phyloP scores from a whole-genome alignment of 1,284 basidiomycete genomes.

The Cystobasidium slooffiae region DNA sequence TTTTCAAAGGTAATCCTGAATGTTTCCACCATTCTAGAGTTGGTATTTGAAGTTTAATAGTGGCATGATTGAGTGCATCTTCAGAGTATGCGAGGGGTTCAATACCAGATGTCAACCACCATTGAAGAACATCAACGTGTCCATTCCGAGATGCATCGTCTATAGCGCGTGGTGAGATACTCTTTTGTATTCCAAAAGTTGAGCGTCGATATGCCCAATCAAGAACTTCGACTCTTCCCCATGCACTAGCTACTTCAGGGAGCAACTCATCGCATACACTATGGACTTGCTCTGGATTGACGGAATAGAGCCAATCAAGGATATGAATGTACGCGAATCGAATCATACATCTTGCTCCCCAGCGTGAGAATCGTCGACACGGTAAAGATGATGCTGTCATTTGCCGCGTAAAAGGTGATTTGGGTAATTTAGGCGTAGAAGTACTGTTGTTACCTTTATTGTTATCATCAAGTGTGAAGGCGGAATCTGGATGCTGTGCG shows the following conservation, averaged over 20 bases:
- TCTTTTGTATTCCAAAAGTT: conserved; percentile 61
- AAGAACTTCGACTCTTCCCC: conserved; percentile 55
- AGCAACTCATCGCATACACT: conserved; percentile 48
- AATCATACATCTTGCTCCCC: conserved; percentile 68
- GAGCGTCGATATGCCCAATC: conserved; percentile 63
- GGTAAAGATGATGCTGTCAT: conserved; percentile 58
- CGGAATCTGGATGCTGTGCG: neutral
- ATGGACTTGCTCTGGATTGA: conserved; percentile 60
- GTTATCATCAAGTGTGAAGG: conserved; percentile 5
- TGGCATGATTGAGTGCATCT: conserved; percentile 73
- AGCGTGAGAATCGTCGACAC: conserved; percentile 66
- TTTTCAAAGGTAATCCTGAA: conserved; percentile 67
- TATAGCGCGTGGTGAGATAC: conserved; percentile 47
- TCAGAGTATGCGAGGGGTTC: conserved; percentile 71
- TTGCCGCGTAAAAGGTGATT: neutral
- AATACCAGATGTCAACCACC: conserved; percentile 68
- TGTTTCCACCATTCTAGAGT: conserved; percentile 79
- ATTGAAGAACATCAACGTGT: conserved; percentile 70
- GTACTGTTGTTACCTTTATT: too few species aligned
- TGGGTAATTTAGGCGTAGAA: neutral
- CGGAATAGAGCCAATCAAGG: conserved; percentile 69
- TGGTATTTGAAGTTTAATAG: conserved; percentile 69
- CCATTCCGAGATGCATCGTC: conserved; percentile 69
- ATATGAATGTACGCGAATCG: conserved; percentile 75
- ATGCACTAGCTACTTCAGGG: conserved; percentile 54